A percentile compares a stretch with the other conserved stretches of the same genome.
Conservation (phyloP, 345 rosid genomes). For the Citropsis articulata region DNA sequence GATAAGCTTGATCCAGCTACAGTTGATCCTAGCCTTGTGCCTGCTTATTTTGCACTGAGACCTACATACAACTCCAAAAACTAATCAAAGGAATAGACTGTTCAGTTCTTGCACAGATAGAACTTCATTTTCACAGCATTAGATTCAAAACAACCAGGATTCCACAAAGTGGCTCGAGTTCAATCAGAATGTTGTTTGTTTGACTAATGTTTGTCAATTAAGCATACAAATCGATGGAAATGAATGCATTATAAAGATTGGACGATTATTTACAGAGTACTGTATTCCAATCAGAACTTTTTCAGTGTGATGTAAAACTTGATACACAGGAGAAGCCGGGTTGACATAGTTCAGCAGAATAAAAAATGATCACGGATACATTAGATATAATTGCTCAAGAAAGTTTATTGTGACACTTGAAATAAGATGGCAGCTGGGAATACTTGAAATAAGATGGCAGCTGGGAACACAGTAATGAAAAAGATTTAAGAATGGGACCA, state of each 20-base stretch:
- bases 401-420: neutral
- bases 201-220: neutral
- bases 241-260: neutral
- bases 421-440: neutral
- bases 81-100: neutral
- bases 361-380: conserved; percentile 2
- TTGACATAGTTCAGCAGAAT: conserved; percentile 1
- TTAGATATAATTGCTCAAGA: neutral
- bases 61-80: neutral
- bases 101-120: neutral
- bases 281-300: neutral
- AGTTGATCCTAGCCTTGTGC: neutral
- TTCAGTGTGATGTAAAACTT: neutral
- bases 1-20: neutral
- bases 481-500: conserved; percentile 9
- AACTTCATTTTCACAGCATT: neutral
- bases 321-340: neutral
- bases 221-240: neutral
- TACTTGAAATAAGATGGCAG: neutral
- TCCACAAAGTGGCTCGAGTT: neutral
- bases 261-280: neutral
- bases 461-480: conserved; percentile 8
- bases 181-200: neutral
- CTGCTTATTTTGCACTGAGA: neutral
- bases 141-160: too few relatives aligned